A percentile compares a stretch with the other conserved stretches of the same genome.
Conservation (phyloP, 148 eudicot genomes). For the Fagopyrum tataricum region DNA sequence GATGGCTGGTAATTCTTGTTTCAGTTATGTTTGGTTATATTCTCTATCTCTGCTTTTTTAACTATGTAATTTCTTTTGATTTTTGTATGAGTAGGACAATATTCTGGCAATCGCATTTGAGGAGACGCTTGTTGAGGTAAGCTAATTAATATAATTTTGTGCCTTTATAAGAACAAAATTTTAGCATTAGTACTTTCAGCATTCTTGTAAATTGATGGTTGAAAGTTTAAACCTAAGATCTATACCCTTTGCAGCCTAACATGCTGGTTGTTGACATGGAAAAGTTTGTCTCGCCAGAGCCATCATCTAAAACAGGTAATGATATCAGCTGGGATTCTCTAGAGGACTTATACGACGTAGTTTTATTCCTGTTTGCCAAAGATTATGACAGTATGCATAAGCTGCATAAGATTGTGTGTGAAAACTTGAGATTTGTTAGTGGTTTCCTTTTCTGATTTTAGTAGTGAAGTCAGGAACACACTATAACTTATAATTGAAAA, state of each 20-base stretch:
- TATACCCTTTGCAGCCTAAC: conserved; percentile 46
- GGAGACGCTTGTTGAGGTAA: conserved; percentile 85
- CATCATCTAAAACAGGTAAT: conserved; percentile 7
- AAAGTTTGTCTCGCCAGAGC: conserved; percentile 63
- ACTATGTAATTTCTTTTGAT: neutral
- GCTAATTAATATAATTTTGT: neutral
- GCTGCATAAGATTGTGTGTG: neutral
- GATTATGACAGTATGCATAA: conserved; percentile 1
- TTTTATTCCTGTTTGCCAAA: neutral
- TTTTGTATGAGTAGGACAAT: conserved; percentile 33
- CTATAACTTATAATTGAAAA: neutral
- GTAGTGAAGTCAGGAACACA: neutral
- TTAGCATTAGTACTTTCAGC: neutral
- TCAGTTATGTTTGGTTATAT: too few species aligned
- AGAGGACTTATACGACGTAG: neutral
- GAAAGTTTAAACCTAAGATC: neutral
- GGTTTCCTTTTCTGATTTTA: neutral
- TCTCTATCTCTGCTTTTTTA: neutral
- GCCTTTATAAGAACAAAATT: neutral
- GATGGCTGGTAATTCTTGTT: conserved; percentile 85
- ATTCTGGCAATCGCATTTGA: conserved; percentile 81
- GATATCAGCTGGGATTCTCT: neutral
- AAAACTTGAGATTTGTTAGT: neutral
- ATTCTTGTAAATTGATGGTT: neutral
- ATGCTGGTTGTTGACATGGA: conserved; percentile 89